Evolutionary conservation across 768 basidiomycete genomes (phyloP), one percentile per base, ranked within the genome.

Genomic region (Pleurotus tuber-regium): DNA sequence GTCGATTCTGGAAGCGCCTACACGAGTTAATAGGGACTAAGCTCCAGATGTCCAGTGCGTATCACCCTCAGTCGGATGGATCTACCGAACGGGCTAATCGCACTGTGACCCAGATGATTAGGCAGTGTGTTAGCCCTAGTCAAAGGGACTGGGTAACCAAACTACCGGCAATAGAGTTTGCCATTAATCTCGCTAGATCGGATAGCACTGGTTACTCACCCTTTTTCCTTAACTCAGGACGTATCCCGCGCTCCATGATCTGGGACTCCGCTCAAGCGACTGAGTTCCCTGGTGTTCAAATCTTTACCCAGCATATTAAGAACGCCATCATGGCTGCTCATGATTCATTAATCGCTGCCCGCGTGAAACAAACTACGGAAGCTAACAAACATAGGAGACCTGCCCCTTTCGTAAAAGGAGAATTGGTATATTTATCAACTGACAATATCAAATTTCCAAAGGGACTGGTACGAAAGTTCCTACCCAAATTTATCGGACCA

Each of bases 191-290:
- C 1, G 66, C 72, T 0, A 39, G 62, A 0, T 69, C 68, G 0
- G 65, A 68, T 4, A 59, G 59, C 1, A 75, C 71, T 2, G 68
- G 70, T 2, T 70, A 59, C 50, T 30, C 69, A 0, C 73, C 72
- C 1, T 75, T 74, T 56, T 64, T 63, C 23, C 59, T 60, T 9
- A 58, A 60, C 35, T 26, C 54, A 3, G 59, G 66, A 1, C 43
- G 58, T 4, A 56, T 60, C 1, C 66, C 66, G 1, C 49, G 57
- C 0, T 7, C 62, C 4, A 47, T 67, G 24, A 57, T 63, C 6
- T 58, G 60, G 46, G 31, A 61, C 19, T 36, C 35, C 35, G 12
- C 54, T 1, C 24, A 28, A 2, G 18, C 12, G 23, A 16, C 19
- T 14, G 52, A 56, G 33, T 43, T 56, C 54, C 56, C 57, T 7